Percentiles rank a stretch among this genome's conserved stretches.
These are phyloP conservation scores for Oryza longistaminata DNA, from an alignment of 176 grass and related monocot genomes.

Conservation along the genomic window DNA sequence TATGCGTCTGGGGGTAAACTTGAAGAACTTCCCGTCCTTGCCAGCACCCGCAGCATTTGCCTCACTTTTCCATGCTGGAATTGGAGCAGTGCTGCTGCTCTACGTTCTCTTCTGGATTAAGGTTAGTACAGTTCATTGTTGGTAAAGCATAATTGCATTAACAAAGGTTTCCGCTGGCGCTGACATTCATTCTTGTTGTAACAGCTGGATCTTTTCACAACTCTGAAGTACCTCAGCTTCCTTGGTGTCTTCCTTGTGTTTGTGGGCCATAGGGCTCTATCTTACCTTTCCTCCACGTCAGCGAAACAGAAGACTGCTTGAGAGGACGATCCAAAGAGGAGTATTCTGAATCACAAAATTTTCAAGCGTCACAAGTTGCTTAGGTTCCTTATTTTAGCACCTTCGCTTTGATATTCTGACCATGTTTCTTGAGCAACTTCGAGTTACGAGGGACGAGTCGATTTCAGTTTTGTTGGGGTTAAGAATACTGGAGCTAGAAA, in stretches of 20 bases:
- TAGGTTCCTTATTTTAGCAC: neutral
- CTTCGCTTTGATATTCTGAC: slow-evolving; percentile 34
- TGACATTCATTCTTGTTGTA: slow-evolving; percentile 16
- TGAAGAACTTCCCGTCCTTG: slow-evolving; percentile 80
- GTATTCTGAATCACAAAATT: neutral
- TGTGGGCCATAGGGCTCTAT: slow-evolving; percentile 82
- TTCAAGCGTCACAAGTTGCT: slow-evolving; percentile 20
- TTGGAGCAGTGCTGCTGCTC: slow-evolving; percentile 77
- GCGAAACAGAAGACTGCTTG: slow-evolving; percentile 87
- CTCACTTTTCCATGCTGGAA: slow-evolving; percentile 77
- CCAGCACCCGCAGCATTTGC: slow-evolving; percentile 63
- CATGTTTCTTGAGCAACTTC: slow-evolving; percentile 35
- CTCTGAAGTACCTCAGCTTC: slow-evolving; percentile 73
- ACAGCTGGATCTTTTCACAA: slow-evolving; percentile 98
- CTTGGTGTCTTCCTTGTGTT: slow-evolving; percentile 66
- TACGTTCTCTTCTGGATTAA: slow-evolving; percentile 96
- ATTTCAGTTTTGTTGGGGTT: slow-evolving; percentile 27
- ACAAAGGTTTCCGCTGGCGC: neutral
- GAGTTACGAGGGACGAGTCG: slow-evolving; percentile 34
- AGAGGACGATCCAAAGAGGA: slow-evolving; percentile 26
- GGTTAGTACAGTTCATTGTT: slow-evolving; percentile 45
- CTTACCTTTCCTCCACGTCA: slow-evolving; percentile 50
- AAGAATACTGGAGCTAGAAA: slow-evolving; percentile 43
- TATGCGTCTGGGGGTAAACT: slow-evolving; percentile 66
- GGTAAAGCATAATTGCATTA: neutral